phyloP scores from a whole-genome alignment of 2,329 filamentous ascomycete genomes.

The Mycogone perniciosa region DNA sequence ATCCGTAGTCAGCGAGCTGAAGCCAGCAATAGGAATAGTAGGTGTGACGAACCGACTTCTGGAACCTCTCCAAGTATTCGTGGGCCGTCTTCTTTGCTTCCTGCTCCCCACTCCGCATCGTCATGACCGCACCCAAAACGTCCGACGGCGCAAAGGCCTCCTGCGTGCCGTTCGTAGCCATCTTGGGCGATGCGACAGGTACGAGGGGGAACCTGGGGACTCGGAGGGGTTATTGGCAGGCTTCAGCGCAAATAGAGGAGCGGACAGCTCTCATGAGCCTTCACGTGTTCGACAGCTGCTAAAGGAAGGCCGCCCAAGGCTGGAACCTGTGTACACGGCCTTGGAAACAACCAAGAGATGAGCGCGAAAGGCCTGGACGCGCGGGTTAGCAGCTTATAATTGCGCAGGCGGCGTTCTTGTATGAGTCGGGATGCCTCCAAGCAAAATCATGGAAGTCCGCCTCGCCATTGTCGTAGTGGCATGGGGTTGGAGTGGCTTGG shows the following conservation, averaged over 20 bases:
- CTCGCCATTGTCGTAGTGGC: slow-evolving; percentile 11
- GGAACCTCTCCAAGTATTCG: slow-evolving; percentile 86
- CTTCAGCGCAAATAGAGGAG: slow-evolving; percentile 18
- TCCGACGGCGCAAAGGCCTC: slow-evolving; percentile 67
- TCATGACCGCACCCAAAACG: slow-evolving; percentile 80
- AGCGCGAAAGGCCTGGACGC: slow-evolving; percentile 1
- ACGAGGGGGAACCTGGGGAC: background rate
- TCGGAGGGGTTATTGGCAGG: slow-evolving; percentile 11
- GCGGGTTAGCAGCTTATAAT: background rate
- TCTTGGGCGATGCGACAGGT: slow-evolving; percentile 29
- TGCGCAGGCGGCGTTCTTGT: slow-evolving; percentile 2
- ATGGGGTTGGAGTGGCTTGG: slow-evolving; percentile 10
- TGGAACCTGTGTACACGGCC: background rate
- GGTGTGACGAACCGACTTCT: slow-evolving; percentile 73
- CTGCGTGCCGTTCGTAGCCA: slow-evolving; percentile 61
- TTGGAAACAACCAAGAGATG: background rate
- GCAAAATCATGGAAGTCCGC: slow-evolving; percentile 11
- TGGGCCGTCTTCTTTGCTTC: slow-evolving; percentile 85
- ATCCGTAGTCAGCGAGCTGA: slow-evolving; percentile 12
- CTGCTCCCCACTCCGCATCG: slow-evolving; percentile 81
- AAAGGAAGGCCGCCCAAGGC: background rate
- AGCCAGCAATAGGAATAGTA: background rate
- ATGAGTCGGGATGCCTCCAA: slow-evolving; percentile 10
- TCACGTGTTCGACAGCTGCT: slow-evolving; percentile 1
- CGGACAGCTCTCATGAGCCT: slow-evolving; percentile 21